phyloP scores from a whole-genome alignment of 306 rosid genomes.

The Cucumis cinereus region DNA sequence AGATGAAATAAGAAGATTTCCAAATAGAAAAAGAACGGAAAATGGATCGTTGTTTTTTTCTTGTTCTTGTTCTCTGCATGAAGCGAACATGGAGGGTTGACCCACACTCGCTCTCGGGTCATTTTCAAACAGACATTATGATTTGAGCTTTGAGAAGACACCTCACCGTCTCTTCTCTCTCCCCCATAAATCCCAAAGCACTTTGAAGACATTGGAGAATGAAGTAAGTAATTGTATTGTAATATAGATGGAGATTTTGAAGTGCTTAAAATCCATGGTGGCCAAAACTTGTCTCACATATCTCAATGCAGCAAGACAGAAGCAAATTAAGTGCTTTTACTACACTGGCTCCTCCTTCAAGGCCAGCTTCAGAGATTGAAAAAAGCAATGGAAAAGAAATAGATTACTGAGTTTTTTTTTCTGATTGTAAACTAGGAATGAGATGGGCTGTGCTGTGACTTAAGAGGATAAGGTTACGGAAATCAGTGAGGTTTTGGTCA shows the following conservation, averaged over 20 bases:
- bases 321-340: not conserved
- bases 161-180: slow-evolving; percentile 3
- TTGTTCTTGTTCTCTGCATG: not conserved
- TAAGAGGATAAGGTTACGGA: slow-evolving; percentile 49
- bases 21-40: not conserved
- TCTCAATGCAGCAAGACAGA: slow-evolving; percentile 4
- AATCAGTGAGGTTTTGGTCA: slow-evolving; percentile 25
- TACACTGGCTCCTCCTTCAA: slow-evolving; percentile 3
- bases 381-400: not conserved
- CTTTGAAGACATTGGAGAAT: not conserved
- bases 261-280: not conserved
- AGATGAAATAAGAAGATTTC: not conserved
- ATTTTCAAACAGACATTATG: slow-evolving; percentile 18
- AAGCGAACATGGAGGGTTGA: slow-evolving; percentile 19
- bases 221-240: not conserved
- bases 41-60: not conserved
- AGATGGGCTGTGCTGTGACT: slow-evolving; percentile 13
- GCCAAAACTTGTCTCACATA: slow-evolving; percentile 1
- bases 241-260: not conserved
- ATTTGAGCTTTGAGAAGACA: slow-evolving; percentile 25
- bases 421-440: slow-evolving; percentile 4
- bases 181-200: not conserved
- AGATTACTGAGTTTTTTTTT: slow-evolving; percentile 2
- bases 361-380: slow-evolving; percentile 1
- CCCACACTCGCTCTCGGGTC: slow-evolving; percentile 17